phyloP scores from a whole-genome alignment of 2,329 filamentous ascomycete species.

The Seiridium cupressi region DNA sequence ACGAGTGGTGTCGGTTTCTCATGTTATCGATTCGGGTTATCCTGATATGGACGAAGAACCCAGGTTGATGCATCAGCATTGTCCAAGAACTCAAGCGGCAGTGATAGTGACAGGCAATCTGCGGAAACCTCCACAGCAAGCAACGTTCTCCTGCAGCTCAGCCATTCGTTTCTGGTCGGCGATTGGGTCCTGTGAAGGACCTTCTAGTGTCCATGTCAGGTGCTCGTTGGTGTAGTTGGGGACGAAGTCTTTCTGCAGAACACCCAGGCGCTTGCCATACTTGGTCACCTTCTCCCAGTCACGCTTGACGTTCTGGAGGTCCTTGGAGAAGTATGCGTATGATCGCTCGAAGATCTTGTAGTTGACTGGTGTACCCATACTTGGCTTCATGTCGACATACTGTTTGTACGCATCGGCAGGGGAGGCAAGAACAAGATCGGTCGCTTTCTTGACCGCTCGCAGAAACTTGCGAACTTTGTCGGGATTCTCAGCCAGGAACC shows the following conservation, averaged over 20 bases:
- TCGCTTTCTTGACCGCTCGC: slow-evolving; percentile 71
- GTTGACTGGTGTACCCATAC: slow-evolving; percentile 67
- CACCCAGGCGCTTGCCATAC: slow-evolving; percentile 72
- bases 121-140: slow-evolving; percentile 62
- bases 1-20: too few relatives aligned
- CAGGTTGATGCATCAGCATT: too few relatives aligned
- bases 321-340: slow-evolving; percentile 73
- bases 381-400: slow-evolving; percentile 71
- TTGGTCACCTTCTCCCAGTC: slow-evolving; percentile 78
- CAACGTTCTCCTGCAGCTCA: slow-evolving; percentile 65
- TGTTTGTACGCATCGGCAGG: slow-evolving; percentile 64
- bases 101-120: slow-evolving; percentile 31
- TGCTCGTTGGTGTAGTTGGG: slow-evolving; percentile 77
- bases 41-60: too few relatives aligned
- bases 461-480: slow-evolving; percentile 67
- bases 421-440: slow-evolving; percentile 65
- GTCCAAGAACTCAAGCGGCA: background rate
- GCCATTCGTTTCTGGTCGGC: slow-evolving; percentile 77
- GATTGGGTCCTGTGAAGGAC: slow-evolving; percentile 63
- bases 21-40: too few relatives aligned
- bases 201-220: slow-evolving; percentile 63
- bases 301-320: slow-evolving; percentile 70
- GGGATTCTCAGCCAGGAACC: slow-evolving; percentile 64
- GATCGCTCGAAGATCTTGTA: slow-evolving; percentile 78
- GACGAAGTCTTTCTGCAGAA: slow-evolving; percentile 60